These are phyloP conservation scores for Purpureocillium takamizusanense DNA, from an alignment of 2,329 filamentous ascomycete species.

Conservation along the genomic window DNA sequence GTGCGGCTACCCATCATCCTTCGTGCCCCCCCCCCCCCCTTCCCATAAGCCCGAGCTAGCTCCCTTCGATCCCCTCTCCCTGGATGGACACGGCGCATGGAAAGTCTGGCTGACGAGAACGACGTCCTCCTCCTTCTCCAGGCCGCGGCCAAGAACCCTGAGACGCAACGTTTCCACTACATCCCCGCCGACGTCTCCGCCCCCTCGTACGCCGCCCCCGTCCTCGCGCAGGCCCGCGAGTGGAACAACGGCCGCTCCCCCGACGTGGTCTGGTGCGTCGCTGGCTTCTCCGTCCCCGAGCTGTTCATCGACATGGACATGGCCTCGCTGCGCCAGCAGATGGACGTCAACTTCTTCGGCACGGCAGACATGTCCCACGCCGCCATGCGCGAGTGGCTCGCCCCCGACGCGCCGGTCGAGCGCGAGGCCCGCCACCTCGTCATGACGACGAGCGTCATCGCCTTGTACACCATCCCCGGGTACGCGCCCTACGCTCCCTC, in stretches of 20 bases:
- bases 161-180: constrained; percentile 69
- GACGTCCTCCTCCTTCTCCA: too few species aligned
- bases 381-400: constrained; percentile 66
- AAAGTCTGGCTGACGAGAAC: too few species aligned
- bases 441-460: constrained; percentile 71
- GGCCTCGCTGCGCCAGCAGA: constrained; percentile 61
- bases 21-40: not conserved
- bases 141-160: constrained; percentile 55
- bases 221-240: constrained; percentile 61
- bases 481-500: constrained; percentile 77
- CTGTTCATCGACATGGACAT: constrained; percentile 71
- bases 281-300: constrained; percentile 63
- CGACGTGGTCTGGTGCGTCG: constrained; percentile 87
- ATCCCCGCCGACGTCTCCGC: constrained; percentile 76
- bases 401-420: constrained; percentile 32
- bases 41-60: constrained; percentile 4
- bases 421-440: constrained; percentile 65
- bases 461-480: constrained; percentile 69
- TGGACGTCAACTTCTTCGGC: constrained; percentile 90
- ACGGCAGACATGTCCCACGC: constrained; percentile 79
- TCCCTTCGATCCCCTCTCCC: too few species aligned
- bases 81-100: too few species aligned
- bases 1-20: constrained; percentile 26
- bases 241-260: constrained; percentile 71
- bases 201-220: constrained; percentile 56